These are phyloP conservation scores for Stephania yunnanensis DNA, from an alignment of 164 flowering plant genomes.

Conservation along the genomic window DNA sequence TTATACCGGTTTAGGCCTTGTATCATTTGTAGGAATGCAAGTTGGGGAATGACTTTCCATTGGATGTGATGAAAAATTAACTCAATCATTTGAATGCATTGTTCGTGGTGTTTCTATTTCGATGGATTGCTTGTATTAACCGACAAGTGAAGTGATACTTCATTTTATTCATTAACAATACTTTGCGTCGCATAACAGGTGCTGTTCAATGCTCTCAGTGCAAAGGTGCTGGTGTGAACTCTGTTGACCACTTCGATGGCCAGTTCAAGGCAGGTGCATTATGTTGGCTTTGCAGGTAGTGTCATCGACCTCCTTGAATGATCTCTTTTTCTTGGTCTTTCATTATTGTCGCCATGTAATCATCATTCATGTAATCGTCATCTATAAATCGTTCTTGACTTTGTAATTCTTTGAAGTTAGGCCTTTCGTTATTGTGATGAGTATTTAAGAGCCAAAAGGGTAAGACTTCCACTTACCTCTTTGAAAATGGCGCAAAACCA, in stretches of 20 bases:
- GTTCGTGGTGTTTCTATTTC: not conserved
- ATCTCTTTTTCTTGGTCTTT: not conserved
- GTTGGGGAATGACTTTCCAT: too few relatives aligned
- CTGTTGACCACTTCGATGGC: slow-evolving; percentile 83
- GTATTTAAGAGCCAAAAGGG: not conserved
- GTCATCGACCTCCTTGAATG: not conserved
- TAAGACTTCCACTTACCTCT: not conserved
- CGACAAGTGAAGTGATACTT: not conserved
- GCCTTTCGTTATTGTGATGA: not conserved
- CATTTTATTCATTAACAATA: not conserved
- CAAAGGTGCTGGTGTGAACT: slow-evolving; percentile 74
- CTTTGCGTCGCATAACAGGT: slow-evolving; percentile 37
- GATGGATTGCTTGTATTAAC: not conserved
- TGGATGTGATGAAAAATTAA: not conserved
- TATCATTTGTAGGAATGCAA: too few relatives aligned
- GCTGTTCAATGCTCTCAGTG: slow-evolving; percentile 60
- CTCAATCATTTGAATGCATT: not conserved
- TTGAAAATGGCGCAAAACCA: too few relatives aligned
- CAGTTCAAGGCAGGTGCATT: slow-evolving; percentile 81
- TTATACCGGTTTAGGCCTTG: too few relatives aligned
- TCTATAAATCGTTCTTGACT: not conserved
- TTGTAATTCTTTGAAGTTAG: too few relatives aligned
- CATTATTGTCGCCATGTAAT: not conserved
- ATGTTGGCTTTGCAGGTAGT: slow-evolving; percentile 97
- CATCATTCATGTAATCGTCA: not conserved